Base-by-base conservation (phyloP, 1,284 basidiomycete genomes). In the Moesziomyces parantarcticus region DNA sequence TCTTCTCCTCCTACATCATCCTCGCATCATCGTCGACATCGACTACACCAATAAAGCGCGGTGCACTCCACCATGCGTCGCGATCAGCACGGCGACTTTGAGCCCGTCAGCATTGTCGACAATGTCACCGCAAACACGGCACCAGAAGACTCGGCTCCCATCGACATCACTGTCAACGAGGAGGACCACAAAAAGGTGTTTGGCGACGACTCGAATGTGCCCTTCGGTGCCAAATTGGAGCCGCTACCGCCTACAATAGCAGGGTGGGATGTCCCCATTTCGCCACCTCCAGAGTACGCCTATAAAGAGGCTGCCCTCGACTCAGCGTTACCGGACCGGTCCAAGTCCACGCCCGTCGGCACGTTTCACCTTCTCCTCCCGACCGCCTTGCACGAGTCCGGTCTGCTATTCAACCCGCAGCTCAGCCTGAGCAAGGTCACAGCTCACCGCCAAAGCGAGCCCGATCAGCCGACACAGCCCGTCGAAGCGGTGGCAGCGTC, bases 141-240 rank as follows among this genome's bases (percentile, higher is more conserved):
- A 16, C 39, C 34, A 20, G 49, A 49, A 23, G 58, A 62, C 22
- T 25, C 13, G 32, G 48, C 55, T 14, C 32, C 71, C 34, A 45
- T 74, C 52, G 71, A 74, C 52, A 74, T 74, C 46, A 65, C 62
- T 34, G 50, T 75, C 43, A 62, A 75, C 39, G 55, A 74, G 25
- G 47, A 63, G 4, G 69, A 72, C 43, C 69, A 66, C 57, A 58
- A 43, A 14, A 62, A 62, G 42, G 59, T 66, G 3, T 71, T 66
- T 36, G 58, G 61, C n/a, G 46, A 44, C 22, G 55, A 54, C 36
- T 47, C 54, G 1, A 41, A 51, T 0, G 48, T 62, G 7, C 55
- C 59, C 10, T 50, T 55, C n/a, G 32, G n/a, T n/a, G 14, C 14
- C 18, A 44, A 55, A 25, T 25, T 29, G 11, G 32, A 48, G 18